Evolutionary conservation across 768 basidiomycete genomes (phyloP), one percentile per base, ranked within the genome.

Genomic region (Trametes punicea): DNA sequence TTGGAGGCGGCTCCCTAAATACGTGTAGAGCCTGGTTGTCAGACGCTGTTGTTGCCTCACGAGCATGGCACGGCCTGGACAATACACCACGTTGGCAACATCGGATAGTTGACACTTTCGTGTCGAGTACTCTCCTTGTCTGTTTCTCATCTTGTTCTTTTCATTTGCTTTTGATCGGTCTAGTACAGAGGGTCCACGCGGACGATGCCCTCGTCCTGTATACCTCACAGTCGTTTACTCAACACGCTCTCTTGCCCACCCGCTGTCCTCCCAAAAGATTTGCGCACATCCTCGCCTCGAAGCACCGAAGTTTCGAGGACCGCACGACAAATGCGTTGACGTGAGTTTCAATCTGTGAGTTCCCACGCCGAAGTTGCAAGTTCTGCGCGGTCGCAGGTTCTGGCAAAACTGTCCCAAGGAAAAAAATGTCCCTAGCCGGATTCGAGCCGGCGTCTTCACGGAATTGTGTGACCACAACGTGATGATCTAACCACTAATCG

Each of bases 401-500:
- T n/a, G n/a, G n/a, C n/a, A n/a, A 41, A 20, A 6, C 16, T 10
- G 27, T 31, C 16, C 27, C 25, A 10, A 16, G 50, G 4, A 51
- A 54, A 55, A 25, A 25, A 20, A 27, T 61, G 60, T 61, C 60
- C 60, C 60, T 61, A 56, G 55, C 55, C 55, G 60, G 60, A 61
- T 53, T 61, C 60, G 60, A 61, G 60, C 60, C 60, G 55, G 55
- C 55, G 60, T 61, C 60, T 61, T 61, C 60, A 61, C 60, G 60
- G 60, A 57, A 56, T 61, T 61, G 60, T 57, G 60, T 27, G 4
- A 56, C 60, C 60, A 61, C 60, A 61, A 61, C 60, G 60, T 61
- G 55, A 61, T 61, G 60, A 61, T 61, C 60, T 61, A 61, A 61
- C 60, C 60, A 61, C 60, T 61, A 61, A 61, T 61, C 60, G 60